phyloP scores from a whole-genome alignment of 306 rosid genomes.

The Styphnolobium japonicum region DNA sequence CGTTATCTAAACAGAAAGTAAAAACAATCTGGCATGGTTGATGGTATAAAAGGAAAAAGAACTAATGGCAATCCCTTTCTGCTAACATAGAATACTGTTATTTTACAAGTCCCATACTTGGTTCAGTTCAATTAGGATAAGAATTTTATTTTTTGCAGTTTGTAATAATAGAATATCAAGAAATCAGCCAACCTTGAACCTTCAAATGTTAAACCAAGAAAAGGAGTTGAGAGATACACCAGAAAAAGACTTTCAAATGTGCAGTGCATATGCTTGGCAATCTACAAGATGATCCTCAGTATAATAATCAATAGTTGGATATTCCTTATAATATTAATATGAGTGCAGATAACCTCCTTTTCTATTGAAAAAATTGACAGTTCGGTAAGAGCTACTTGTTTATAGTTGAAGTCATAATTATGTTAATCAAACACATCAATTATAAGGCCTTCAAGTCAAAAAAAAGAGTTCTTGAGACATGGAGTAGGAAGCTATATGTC shows the following conservation, averaged over 20 bases:
- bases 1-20: background rate
- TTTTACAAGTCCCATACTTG: background rate
- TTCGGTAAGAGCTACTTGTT: background rate
- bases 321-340: background rate
- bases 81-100: background rate
- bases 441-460: background rate
- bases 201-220: constrained; percentile 6
- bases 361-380: background rate
- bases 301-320: background rate
- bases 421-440: background rate
- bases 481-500: background rate
- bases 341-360: constrained; percentile 8
- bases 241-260: background rate
- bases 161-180: background rate
- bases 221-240: constrained; percentile 11
- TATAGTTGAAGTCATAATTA: background rate
- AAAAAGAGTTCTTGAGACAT: background rate
- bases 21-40: background rate
- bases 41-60: background rate
- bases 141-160: background rate
- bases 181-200: background rate
- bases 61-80: background rate
- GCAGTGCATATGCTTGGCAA: background rate
- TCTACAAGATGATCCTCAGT: background rate
- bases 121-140: background rate